phyloP scores from a whole-genome alignment of 1,139 yeast species.

The Barnettozyma hawaiiensis region DNA sequence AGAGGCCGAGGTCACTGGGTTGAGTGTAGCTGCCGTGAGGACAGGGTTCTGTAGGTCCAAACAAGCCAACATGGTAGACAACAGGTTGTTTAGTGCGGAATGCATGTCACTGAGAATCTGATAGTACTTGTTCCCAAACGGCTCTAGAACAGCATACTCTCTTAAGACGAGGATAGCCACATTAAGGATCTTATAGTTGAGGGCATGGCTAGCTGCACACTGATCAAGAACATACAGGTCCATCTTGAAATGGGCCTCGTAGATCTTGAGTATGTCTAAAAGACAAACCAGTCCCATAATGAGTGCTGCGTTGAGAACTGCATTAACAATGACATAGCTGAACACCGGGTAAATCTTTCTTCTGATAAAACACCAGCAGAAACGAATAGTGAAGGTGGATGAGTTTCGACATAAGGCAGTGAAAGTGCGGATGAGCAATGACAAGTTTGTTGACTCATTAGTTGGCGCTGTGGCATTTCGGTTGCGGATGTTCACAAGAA shows the following conservation, averaged over 20 bases:
- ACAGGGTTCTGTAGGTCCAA: neutral
- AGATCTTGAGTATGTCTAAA: conserved; percentile 7
- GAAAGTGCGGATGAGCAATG: conserved; percentile 16
- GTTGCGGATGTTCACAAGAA: conserved; percentile 7
- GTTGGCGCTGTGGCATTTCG: conserved; percentile 8
- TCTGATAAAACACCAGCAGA: conserved; percentile 28
- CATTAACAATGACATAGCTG: conserved; percentile 26
- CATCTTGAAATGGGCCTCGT: neutral
- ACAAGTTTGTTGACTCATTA: neutral
- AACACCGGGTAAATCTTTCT: conserved; percentile 27
- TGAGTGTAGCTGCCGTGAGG: neutral
- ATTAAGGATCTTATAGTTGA: conserved; percentile 7
- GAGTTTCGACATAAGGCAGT: conserved; percentile 33
- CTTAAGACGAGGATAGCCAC: conserved; percentile 11
- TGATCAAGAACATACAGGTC: neutral
- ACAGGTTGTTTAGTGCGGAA: neutral
- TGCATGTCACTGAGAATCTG: neutral
- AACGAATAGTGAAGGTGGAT: conserved; percentile 30
- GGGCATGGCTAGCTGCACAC: conserved; percentile 2
- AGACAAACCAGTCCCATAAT: conserved; percentile 20
- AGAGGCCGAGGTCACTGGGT: neutral
- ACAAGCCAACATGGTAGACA: neutral
- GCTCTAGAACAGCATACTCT: neutral
- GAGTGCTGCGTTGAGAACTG: conserved; percentile 22
- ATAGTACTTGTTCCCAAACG: neutral